Evolutionary conservation across 768 basidiomycete genomes (phyloP), one percentile per base, ranked within the genome.

Genomic region (Tylopilus plumbeoviolaceoides): DNA sequence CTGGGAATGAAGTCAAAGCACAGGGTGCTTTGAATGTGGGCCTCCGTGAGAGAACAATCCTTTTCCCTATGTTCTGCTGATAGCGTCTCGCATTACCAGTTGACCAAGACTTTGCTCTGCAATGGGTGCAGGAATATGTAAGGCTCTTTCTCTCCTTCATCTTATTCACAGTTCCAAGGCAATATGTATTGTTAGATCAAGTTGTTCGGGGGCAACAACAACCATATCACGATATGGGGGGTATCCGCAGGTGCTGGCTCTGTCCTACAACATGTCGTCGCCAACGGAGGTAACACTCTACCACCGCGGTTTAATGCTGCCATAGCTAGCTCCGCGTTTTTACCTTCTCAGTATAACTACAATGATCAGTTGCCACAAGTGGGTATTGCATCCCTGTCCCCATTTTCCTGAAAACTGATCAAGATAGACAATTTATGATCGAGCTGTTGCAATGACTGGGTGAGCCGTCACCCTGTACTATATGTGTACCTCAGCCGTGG

Each of bases 101-200:
- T 14, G 72, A 73, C 45, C 72, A 72, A 43, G 43, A 55, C 0
- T 67, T 69, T 50, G 71, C 71, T 20, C 48, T 73, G 1, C 42
- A 57, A 21, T 73, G 72, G 72, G 63, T 73, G 0, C 72, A 73
- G 28, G 48, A 61, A 18, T 47, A 72, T 31, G 72, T 73, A 57
- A 1, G 57, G 7, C 31, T 43, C 12, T 40, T n/a, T n/a, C n/a
- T n/a, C n/a, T 14, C 12, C 21, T 10, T 6, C 5, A 1, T 23
- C 18, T 3, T 4, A 10, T 12, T 2, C 3, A 28, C 9, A 8
- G 25, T 44, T 1, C 50, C 11, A 7, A 17, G 33, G 2, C 42
- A 23, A 23, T 23, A 23, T 17, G n/a, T 14, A 3, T 21, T 45
- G 23, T 23, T 23, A 72, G 72, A 71, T 71, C 12, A 49, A 47